Conservation (phyloP, 2,329 filamentous ascomycete genomes). For the Blumeriella jaapii region DNA sequence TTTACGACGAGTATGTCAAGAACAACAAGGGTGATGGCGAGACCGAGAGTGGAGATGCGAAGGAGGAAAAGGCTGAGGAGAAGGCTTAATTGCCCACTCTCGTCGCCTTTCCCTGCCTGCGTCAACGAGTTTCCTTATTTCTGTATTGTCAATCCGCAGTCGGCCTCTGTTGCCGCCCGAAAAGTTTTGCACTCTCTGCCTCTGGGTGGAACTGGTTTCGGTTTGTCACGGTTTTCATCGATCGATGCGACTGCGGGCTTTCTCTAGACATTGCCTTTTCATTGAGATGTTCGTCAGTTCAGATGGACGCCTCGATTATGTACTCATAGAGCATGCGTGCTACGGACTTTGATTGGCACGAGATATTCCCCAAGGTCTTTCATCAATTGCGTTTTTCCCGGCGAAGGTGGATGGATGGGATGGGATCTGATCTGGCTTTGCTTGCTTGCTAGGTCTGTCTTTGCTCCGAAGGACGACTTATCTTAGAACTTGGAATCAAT, state of each 20-base stretch:
- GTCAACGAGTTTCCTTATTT: conserved; percentile 18
- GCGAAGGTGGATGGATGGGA: conserved; percentile 11
- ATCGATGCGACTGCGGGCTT: conserved; percentile 12
- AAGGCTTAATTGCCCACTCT: conserved; percentile 36
- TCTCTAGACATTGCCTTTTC: conserved; percentile 15
- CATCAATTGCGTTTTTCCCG: conserved; percentile 9
- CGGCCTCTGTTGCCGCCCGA: conserved; percentile 20
- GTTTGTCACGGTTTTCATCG: conserved; percentile 11
- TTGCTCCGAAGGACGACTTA: too few relatives aligned
- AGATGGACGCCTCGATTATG: conserved; percentile 19
- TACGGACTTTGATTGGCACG: conserved; percentile 5
- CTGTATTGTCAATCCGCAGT: conserved; percentile 25
- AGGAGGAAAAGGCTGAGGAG: conserved; percentile 42
- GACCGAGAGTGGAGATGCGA: conserved; percentile 31
- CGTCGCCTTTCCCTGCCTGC: conserved; percentile 12
- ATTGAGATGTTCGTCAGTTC: conserved; percentile 6
- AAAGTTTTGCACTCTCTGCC: conserved; percentile 25
- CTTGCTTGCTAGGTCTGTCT: conserved; percentile 7
- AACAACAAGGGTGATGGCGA: conserved; percentile 26
- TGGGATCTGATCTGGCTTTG: conserved; percentile 10
- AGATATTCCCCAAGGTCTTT: conserved; percentile 14
- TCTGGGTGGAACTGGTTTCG: conserved; percentile 18
- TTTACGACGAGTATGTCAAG: conserved; percentile 99
- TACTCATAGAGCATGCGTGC: conserved; percentile 24
- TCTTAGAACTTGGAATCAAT: too few relatives aligned